Evolutionary conservation across 1,139 yeast genomes (phyloP).

Genomic region (Petasospora fabianii): DNA sequence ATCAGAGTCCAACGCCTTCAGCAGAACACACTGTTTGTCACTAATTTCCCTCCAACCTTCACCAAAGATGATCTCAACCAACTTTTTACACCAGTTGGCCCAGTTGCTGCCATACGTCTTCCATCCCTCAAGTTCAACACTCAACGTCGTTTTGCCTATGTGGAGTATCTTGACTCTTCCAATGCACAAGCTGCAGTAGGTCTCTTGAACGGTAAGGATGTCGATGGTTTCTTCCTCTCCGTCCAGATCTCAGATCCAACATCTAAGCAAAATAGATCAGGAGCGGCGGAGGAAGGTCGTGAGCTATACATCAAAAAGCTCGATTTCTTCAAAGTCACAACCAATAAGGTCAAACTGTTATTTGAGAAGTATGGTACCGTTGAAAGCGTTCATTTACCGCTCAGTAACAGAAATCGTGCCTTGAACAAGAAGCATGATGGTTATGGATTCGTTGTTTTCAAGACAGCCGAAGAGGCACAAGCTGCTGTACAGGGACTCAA

Average conservation of each 20-base stretch:
- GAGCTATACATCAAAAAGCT: conserved; percentile 53
- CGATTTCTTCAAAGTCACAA: conserved; percentile 37
- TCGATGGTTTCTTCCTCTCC: conserved; percentile 36
- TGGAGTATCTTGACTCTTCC: conserved; percentile 48
- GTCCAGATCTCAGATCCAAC: conserved; percentile 60
- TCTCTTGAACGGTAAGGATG: conserved; percentile 37
- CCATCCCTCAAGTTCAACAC: conserved; percentile 61
- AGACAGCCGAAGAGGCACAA: conserved; percentile 36
- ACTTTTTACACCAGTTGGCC: conserved; percentile 45
- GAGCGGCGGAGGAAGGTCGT: conserved; percentile 48
- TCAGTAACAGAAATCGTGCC: conserved; percentile 31
- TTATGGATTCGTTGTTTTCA: conserved; percentile 53
- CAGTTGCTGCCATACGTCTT: conserved; percentile 50
- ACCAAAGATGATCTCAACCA: conserved; percentile 38
- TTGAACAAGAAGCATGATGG: conserved; percentile 43
- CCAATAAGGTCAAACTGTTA: conserved; percentile 29
- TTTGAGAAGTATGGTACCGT: conserved; percentile 45
- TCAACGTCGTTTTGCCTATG: conserved; percentile 70
- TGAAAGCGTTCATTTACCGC: conserved; percentile 49
- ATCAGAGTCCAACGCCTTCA: conserved; percentile 45
- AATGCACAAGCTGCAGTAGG: conserved; percentile 48
- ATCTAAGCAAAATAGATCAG: conserved; percentile 35
- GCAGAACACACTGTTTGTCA: conserved; percentile 57
- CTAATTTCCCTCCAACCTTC: conserved; percentile 67
- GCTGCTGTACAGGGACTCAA: conserved; percentile 41